phyloP scores from a whole-genome alignment of 2,329 filamentous ascomycete species.

The Monilinia fructigena region DNA sequence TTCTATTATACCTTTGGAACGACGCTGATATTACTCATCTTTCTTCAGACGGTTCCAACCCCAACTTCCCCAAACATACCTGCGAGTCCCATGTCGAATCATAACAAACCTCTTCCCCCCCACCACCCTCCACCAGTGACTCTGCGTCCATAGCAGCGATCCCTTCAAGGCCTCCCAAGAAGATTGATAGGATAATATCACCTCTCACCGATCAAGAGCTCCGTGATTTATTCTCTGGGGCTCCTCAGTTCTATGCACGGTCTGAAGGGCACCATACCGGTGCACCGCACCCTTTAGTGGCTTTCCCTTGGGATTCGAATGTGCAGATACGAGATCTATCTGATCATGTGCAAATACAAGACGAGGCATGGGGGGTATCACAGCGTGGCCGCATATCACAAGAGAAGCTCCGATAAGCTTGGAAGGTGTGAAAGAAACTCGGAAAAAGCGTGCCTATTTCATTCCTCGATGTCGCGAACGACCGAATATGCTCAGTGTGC shows the following conservation, averaged over 20 bases:
- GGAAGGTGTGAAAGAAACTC: conserved; percentile 28
- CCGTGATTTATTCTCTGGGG: conserved; percentile 72
- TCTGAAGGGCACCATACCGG: conserved; percentile 59
- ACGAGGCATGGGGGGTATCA: conserved; percentile 62
- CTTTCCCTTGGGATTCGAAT: conserved; percentile 66
- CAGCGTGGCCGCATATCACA: conserved; percentile 62
- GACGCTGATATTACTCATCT: conserved; percentile 22
- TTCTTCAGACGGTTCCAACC: conserved; percentile 18
- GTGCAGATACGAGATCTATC: conserved; percentile 61
- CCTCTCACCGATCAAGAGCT: conserved; percentile 59
- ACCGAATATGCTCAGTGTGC: conserved; percentile 71
- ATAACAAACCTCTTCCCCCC: conserved; percentile 59
- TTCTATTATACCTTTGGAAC: conserved; percentile 24
- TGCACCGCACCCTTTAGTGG: conserved; percentile 61
- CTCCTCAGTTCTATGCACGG: conserved; percentile 67
- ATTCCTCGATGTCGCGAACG: conserved; percentile 39
- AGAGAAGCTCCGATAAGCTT: conserved; percentile 49
- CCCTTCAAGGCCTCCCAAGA: conserved; percentile 25
- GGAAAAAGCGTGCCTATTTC: conserved; percentile 35
- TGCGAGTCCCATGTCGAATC: conserved; percentile 41
- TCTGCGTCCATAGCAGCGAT: conserved; percentile 45
- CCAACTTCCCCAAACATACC: conserved; percentile 22
- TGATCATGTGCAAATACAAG: conserved; percentile 63
- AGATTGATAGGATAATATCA: conserved; percentile 57
- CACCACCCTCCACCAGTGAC: conserved; percentile 44